Conservation (phyloP, 129 eudicot species). For the Tagetes patula region DNA sequence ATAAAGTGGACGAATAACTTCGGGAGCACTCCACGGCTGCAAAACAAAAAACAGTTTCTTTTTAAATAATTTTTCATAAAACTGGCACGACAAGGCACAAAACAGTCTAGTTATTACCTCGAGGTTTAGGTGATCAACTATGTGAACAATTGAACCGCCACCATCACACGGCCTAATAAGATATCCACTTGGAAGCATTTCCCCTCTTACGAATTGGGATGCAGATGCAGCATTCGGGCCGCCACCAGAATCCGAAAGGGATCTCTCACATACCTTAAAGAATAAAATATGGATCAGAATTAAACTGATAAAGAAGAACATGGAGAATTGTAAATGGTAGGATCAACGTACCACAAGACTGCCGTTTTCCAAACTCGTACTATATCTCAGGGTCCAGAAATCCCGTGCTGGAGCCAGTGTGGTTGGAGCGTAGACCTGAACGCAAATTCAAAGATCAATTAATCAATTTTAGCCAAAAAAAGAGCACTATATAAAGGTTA, state of each 20-base stretch:
- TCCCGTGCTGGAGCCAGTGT: conserved; percentile 97
- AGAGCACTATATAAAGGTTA: background rate
- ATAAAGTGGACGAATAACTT: conserved; percentile 93
- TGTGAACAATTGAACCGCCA: conserved; percentile 96
- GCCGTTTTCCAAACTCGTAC: conserved; percentile 81
- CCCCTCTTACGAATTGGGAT: conserved; percentile 79
- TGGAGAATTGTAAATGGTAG: background rate
- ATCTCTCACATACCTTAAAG: conserved; percentile 87
- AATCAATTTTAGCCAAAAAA: conserved; percentile 6
- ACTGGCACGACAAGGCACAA: background rate
- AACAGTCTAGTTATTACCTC: conserved; percentile 42
- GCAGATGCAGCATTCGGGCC: conserved; percentile 78
- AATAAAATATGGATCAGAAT: conserved; percentile 16
- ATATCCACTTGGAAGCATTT: conserved; percentile 95
- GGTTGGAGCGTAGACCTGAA: conserved; percentile 91
- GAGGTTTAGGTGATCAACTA: conserved; percentile 91
- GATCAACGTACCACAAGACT: conserved; percentile 80
- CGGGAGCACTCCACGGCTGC: conserved; percentile 97
- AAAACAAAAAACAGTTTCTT: background rate
- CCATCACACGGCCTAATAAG: conserved; percentile 95
- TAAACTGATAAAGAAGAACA: background rate
- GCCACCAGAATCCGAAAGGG: conserved; percentile 92
- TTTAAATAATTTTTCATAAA: conserved; percentile 10
- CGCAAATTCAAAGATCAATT: conserved; percentile 18
- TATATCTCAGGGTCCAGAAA: conserved; percentile 94